phyloP scores from a whole-genome alignment of 768 basidiomycete genomes.

The Kwoniella dendrophila region DNA sequence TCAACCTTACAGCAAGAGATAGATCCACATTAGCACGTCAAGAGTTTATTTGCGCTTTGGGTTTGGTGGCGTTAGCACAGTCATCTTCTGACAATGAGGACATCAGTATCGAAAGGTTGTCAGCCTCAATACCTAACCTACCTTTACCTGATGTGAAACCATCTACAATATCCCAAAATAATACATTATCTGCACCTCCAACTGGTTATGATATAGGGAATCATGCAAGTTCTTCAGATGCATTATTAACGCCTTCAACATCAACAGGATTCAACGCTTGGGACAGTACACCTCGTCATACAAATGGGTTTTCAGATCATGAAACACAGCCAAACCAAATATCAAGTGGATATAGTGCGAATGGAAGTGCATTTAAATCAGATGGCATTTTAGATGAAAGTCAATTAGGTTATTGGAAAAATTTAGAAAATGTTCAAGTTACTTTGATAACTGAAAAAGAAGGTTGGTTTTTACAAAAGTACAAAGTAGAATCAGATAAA shows the following conservation, averaged over 20 bases:
- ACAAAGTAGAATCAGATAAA: constrained; percentile 71
- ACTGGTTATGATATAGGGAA: background rate
- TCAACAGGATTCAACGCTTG: constrained; percentile 28
- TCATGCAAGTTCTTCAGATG: background rate
- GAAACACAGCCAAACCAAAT: background rate
- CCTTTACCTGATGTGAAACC: constrained; percentile 34
- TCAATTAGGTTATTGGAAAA: constrained; percentile 81
- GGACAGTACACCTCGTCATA: constrained; percentile 35
- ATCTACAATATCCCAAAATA: constrained; percentile 5
- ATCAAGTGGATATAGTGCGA: constrained; percentile 25
- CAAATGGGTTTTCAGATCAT: constrained; percentile 19
- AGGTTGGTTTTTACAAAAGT: constrained; percentile 87
- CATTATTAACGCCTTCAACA: constrained; percentile 3
- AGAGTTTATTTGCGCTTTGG: constrained; percentile 89
- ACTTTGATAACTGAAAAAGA: constrained; percentile 76
- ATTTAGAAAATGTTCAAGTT: constrained; percentile 71
- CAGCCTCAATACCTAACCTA: constrained; percentile 31
- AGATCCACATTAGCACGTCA: constrained; percentile 68
- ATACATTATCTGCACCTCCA: constrained; percentile 7
- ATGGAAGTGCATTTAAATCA: constrained; percentile 16
- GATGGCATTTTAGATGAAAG: constrained; percentile 60
- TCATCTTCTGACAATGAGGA: constrained; percentile 22
- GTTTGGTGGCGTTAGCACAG: constrained; percentile 83
- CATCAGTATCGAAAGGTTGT: constrained; percentile 40
- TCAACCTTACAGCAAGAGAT: constrained; percentile 63